These are phyloP conservation scores for Backusella circina DNA, from an alignment of 192 early-diverging fungal genomes.

Conservation along the genomic window DNA sequence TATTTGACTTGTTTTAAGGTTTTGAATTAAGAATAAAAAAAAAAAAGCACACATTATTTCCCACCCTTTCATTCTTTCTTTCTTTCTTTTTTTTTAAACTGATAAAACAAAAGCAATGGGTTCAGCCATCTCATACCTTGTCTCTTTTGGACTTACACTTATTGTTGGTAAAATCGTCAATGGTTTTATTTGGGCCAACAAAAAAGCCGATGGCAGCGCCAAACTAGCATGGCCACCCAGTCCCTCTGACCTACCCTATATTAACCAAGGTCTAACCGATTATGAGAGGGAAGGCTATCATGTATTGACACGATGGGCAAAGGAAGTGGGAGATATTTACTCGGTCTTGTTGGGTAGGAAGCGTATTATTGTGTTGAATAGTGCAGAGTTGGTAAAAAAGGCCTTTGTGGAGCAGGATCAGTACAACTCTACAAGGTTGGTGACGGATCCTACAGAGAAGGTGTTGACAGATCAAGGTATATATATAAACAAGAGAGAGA, in stretches of 20 bases:
- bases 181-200: constrained; percentile 15
- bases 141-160: background rate
- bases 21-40: background rate
- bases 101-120: too few relatives aligned
- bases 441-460: constrained; percentile 11
- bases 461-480: constrained; percentile 20
- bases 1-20: background rate
- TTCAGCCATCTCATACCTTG: background rate
- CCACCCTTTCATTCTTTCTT: background rate
- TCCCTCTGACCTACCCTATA: constrained; percentile 6
- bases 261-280: constrained; percentile 14
- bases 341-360: constrained; percentile 25
- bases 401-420: constrained; percentile 21
- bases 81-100: background rate
- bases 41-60: background rate
- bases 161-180: background rate
- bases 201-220: constrained; percentile 20
- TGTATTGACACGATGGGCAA: constrained; percentile 20
- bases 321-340: constrained; percentile 10
- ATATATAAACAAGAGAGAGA: background rate
- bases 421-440: constrained; percentile 17
- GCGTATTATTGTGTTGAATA: constrained; percentile 22
- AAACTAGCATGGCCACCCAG: constrained; percentile 22
- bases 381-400: constrained; percentile 11
- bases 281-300: background rate